Evolutionary conservation across 116 monocot genomes (phyloP), one percentile per base, ranked within the genome.

Genomic region (Thalassia testudinum): DNA sequence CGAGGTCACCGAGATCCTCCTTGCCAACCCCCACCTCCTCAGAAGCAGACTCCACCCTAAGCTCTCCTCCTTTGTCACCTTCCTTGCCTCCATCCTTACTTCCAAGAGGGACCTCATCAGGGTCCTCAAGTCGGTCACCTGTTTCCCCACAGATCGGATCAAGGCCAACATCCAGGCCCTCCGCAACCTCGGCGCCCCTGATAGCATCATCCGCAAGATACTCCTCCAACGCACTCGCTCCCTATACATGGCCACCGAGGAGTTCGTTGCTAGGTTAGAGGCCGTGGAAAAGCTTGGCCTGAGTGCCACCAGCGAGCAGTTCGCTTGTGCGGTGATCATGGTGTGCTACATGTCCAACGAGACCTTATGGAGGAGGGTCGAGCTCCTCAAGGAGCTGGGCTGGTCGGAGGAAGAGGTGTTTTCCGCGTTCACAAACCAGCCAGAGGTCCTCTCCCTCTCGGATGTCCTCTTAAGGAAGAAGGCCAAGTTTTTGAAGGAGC

Each of bases 1-100:
- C 37, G 69, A 71, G 43, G 38, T 78, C 42, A 15, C 38, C 1
- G 43, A 45, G 25, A 20, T 78, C 58, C 37, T 83, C 50, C 28
- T 38, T 26, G 6, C 10, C 30, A 34, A 34, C 30, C 3, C 30
- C 30, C 30, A 3, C 30, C 30, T 34, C 30, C 10, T 34, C 10
- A 19, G 10, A 1, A 67, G 62, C 71, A n/a, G n/a, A n/a, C 21
- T 71, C 18, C 27, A 60, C 15, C 52, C 40, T 12, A 44, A 12
- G 21, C 34, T 77, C 7, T 26, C 30, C 1, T 67, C 71, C 16
- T 53, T 27, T 29, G 26, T 67, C 18, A 16, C 49, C 14, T 43
- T 65, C 52, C 47, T 75, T 23, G 10, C 3, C 6, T 5, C 30
- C 30, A 34, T 34, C 30, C 10, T 34, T 34, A 3, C 30, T 10